Base-by-base conservation (phyloP, 2,329 filamentous ascomycete genomes). In the Diplodia seriata region DNA sequence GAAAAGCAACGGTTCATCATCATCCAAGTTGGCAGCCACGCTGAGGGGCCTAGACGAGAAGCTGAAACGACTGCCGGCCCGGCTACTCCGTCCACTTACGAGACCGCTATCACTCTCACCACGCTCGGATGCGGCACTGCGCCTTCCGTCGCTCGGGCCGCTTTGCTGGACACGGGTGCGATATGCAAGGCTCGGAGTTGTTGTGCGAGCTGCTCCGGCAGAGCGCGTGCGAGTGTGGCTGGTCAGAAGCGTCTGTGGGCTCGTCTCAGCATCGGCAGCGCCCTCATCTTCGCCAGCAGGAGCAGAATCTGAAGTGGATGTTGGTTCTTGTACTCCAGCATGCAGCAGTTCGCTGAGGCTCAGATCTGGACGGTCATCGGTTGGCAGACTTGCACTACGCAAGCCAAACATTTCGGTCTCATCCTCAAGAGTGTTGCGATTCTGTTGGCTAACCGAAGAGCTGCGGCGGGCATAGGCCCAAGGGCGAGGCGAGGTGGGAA, bases 1-100 rank as follows among this genome's bases (percentile, higher is more conserved):
- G 76, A 92, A 92, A 11, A 92, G 82, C 11, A 92, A 77, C 0
- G 88, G 89, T 73, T 92, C 90, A 66, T 91, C 90, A 69, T 90
- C 88, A 29, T 86, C 83, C 9, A 73, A 49, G n/a, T 80, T 77
- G 0, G 76, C 75, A 18, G 65, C 65, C 40, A 50, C 65, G 20
- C 51, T 56, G 11, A 66, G 53, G 18, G 75, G 72, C 26, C 80
- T 78, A 50, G 82, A 80, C 0, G 80, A 78, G 56, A 82, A 81
- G 67, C 82, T 85, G 67, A 83, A 80, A 63, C 83, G 74, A 63
- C 71, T 69, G 9, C 63, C 54, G n/a, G 31, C 66, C 5, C 68
- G 40, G 31, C 65, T 67, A 12, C 47, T 62, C 14, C 66, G 55
- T 12, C 66, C 66, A n/a, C 66, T 67, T 9, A 43, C 53, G 54